Evolutionary conservation across 2,329 filamentous ascomycete genomes (phyloP).

Genomic region (Fusarium sp.): DNA sequence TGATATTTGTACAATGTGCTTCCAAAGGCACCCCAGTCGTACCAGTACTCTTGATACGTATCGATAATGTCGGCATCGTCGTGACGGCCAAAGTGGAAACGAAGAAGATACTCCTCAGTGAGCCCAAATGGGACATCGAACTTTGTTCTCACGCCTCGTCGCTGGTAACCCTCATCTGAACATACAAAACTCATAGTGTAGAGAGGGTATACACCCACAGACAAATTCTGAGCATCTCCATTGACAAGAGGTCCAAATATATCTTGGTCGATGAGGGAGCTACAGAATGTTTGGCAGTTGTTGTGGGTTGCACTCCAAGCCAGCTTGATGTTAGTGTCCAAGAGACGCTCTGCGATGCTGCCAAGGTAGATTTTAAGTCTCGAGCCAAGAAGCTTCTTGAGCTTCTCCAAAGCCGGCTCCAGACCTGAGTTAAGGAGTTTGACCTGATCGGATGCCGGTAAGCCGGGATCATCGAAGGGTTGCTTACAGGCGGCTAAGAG

Average conservation of each 20-base stretch:
- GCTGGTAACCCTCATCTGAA: constrained; percentile 47
- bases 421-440: constrained; percentile 31
- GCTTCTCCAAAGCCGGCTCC: constrained; percentile 25
- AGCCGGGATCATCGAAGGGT: constrained; percentile 41
- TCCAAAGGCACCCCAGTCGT: constrained; percentile 61
- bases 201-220: constrained; percentile 29
- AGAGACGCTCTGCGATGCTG: constrained; percentile 50
- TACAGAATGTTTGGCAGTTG: constrained; percentile 58
- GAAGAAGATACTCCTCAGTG: constrained; percentile 60
- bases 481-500: constrained; percentile 47
- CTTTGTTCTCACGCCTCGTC: constrained; percentile 51
- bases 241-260: constrained; percentile 51
- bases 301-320: constrained; percentile 54
- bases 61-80: constrained; percentile 61
- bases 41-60: constrained; percentile 61
- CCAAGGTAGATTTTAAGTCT: constrained; percentile 51
- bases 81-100: constrained; percentile 57
- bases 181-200: constrained; percentile 61
- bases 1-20: constrained; percentile 58
- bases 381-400: constrained; percentile 46
- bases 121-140: constrained; percentile 58
- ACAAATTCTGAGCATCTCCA: neutral
- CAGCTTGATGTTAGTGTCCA: constrained; percentile 48
- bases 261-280: constrained; percentile 52
- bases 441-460: constrained; percentile 28